Conservation (phyloP, 1,284 basidiomycete species). For the Somion occarium region DNA sequence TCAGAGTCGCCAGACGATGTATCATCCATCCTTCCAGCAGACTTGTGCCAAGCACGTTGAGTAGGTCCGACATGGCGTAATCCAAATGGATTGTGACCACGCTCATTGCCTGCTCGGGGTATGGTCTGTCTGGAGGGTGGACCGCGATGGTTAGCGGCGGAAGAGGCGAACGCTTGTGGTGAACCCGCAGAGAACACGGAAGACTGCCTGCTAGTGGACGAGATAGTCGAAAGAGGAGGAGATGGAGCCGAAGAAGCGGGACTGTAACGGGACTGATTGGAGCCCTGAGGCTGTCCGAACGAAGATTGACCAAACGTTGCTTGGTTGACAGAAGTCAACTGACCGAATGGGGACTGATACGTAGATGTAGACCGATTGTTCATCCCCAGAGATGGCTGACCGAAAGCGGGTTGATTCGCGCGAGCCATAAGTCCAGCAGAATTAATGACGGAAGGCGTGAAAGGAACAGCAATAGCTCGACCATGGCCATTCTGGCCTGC, state of each 20-base stretch:
- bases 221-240: conserved; percentile 3
- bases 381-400: neutral
- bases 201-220: conserved; percentile 1
- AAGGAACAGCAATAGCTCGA: neutral
- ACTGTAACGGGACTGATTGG: conserved; percentile 3
- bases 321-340: neutral
- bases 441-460: neutral
- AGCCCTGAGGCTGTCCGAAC: neutral
- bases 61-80: neutral
- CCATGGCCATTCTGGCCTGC: neutral
- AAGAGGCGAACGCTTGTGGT: neutral
- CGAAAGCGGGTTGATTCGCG: neutral
- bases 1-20: neutral
- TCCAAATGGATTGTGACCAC: neutral
- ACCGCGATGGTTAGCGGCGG: neutral
- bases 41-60: neutral
- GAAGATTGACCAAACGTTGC: conserved; percentile 4
- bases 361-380: neutral
- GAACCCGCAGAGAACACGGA: neutral
- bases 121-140: too few relatives aligned
- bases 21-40: neutral
- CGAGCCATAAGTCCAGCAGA: neutral
- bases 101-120: neutral
- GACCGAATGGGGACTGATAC: neutral
- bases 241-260: neutral